Evolutionary conservation across 371 early-diverging fungal species (phyloP), one percentile per base, ranked within the genome.

Genomic region (Mucor sp.): DNA sequence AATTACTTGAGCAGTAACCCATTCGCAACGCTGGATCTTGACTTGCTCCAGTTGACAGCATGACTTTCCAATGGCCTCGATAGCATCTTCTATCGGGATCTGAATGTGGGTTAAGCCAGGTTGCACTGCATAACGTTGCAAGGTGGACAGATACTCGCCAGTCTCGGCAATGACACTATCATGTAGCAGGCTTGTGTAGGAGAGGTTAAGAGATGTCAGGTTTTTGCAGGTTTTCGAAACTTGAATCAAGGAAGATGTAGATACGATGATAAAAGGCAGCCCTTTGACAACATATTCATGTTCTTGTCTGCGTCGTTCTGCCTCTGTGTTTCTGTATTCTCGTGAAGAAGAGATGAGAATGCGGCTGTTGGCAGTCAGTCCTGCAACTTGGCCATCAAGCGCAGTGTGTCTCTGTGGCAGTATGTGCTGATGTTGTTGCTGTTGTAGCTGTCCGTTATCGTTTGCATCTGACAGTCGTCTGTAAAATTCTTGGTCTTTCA

Each of bases 101-200:
- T 78, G 68, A 23, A 84, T 78, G 33, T 78, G 80, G 0, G 89
- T 88, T 53, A 88, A 69, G 12, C 86, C 85, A 14, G 82, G 78
- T 55, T 83, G 87, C 15, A 81, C 61, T 6, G 84, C 76, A 61
- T 82, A 84, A 60, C 79, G 68, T 55, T 85, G 90, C 21, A 87
- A 57, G 8, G 85, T 80, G 6, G 87, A 87, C 14, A 84, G 23
- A 58, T 89, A 90, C 64, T 88, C 89, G 3, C 86, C 86, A 4
- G 88, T 90, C 63, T 90, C 89, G 28, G 63, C 72, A 44, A 86
- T 75, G 19, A 78, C 44, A 30, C 78, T 82, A 68, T 90, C 90
- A 23, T 69, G 48, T 17, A 78, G 60, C 23, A 90, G 53, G 4
- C 78, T 70, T 0, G 84, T 83, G 47, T 83, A 78, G 5, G 86